Evolutionary conservation across 2,329 filamentous ascomycete genomes (phyloP), one percentile per base, ranked within the genome.

Genomic region (Diaporthe batatas): DNA sequence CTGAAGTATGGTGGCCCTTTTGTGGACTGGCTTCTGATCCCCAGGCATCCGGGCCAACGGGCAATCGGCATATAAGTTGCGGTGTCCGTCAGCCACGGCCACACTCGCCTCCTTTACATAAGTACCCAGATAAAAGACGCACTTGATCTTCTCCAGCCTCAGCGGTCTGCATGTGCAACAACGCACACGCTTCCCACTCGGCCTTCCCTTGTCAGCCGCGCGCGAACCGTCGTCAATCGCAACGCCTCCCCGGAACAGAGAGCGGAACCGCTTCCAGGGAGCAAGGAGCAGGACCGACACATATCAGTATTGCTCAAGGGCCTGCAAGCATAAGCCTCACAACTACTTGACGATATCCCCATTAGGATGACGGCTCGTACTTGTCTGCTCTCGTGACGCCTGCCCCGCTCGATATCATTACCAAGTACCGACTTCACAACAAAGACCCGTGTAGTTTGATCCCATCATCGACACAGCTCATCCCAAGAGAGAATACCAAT

Each of bases 251-350:
- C 51, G 36, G n/a, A 42, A 23, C 51, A 23, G 62, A 39, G n/a
- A 53, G 62, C 47, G 44, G 47, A 44, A n/a, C 47, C n/a, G 34
- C n/a, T 21, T 25, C 62, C 32, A 64, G 10, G 49, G 58, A 49
- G 42, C 10, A 44, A 18, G 62, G 44, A 65, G 44, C 32, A 65
- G n/a, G 29, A 49, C 44, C 29, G 62, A 65, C 62, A 23, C 29
- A 51, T 65, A 51, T 65, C 62, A 23, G 39, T 34, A 51, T 65
- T 67, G 39, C 47, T 53, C 21, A 53, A 67, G 44, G 32, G 25
- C 6, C 32, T 67, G 62, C 44, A 36, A 16, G 42, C 59, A 51
- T 36, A 21, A 25, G 62, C 34, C 62, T n/a, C 62, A 39, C 62
- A 47, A 53, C 62, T 67, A 53, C 39, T 29, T 39, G 14, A 53